Conservation (phyloP, 805 yeast species). For the Wickerhamomyces kurtzmanii region DNA sequence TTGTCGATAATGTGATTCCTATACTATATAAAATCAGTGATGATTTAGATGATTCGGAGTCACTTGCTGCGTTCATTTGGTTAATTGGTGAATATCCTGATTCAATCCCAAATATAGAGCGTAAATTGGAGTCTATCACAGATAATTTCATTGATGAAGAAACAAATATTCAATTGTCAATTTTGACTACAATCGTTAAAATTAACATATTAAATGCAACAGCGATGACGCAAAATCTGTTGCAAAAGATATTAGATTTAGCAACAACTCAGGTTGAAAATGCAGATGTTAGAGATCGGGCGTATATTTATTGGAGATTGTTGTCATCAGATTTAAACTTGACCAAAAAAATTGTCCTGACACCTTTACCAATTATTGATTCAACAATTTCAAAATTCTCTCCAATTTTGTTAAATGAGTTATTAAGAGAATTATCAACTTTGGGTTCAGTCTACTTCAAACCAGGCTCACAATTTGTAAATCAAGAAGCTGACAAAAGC, state of each 20-base stretch:
- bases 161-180: conserved; percentile 46
- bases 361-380: conserved; percentile 60
- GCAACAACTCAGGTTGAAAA: conserved; percentile 61
- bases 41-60: conserved; percentile 36
- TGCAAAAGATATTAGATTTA: conserved; percentile 51
- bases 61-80: conserved; percentile 52
- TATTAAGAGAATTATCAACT: conserved; percentile 70
- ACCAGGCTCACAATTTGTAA: conserved; percentile 59
- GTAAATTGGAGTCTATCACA: conserved; percentile 34
- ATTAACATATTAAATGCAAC: conserved; percentile 34
- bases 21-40: conserved; percentile 39
- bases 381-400: conserved; percentile 67
- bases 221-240: conserved; percentile 23
- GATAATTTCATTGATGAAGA: conserved; percentile 50
- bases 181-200: conserved; percentile 55
- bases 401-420: conserved; percentile 53
- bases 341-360: conserved; percentile 44
- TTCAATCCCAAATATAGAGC: conserved; percentile 43
- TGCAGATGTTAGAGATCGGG: conserved; percentile 74
- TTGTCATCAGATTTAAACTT: conserved; percentile 35
- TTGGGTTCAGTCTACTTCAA: conserved; percentile 85
- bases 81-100: conserved; percentile 62
- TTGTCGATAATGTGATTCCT: conserved; percentile 43
- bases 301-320: conserved; percentile 73
- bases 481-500: conserved; percentile 22